phyloP scores from a whole-genome alignment of 257 asterid species.

The Salvia miltiorrhiza region DNA sequence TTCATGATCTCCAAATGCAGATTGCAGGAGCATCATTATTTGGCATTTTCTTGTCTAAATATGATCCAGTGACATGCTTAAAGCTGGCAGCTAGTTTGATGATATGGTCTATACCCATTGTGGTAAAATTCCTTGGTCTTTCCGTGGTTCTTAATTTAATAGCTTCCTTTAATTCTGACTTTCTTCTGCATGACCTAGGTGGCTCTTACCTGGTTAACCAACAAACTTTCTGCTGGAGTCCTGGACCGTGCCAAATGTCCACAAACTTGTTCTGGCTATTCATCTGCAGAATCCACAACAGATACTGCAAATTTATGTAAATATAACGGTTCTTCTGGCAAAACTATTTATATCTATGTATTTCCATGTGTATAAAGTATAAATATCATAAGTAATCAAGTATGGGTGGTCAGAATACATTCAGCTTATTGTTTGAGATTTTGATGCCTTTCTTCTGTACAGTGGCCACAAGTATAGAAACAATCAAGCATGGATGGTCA shows the following conservation, averaged over 20 bases:
- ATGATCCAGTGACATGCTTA: conserved; percentile 79
- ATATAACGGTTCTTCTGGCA: neutral
- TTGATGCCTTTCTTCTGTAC: conserved; percentile 24
- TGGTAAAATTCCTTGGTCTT: conserved; percentile 40
- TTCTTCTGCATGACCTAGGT: conserved; percentile 43
- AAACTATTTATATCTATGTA: neutral
- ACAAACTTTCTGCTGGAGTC: conserved; percentile 90
- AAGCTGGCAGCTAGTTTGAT: conserved; percentile 72
- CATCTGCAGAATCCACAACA: conserved; percentile 34
- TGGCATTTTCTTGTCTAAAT: conserved; percentile 77
- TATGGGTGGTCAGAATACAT: no score
- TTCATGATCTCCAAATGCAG: conserved; percentile 38
- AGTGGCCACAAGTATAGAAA: conserved; percentile 61
- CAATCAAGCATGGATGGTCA: conserved; percentile 87
- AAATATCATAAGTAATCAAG: neutral
- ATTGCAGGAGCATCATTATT: conserved; percentile 96
- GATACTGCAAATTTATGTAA: conserved; percentile 32
- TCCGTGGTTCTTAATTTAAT: conserved; percentile 3
- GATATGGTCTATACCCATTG: conserved; percentile 77
- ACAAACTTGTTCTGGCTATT: conserved; percentile 44
- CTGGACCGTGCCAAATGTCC: conserved; percentile 68
- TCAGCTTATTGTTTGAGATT: conserved; percentile 23
- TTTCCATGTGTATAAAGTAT: neutral
- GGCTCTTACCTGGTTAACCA: conserved; percentile 74
- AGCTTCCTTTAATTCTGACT: conserved; percentile 16